These are phyloP conservation scores for Podospora conica DNA, from an alignment of 495 filamentous ascomycete species.

Conservation along the genomic window DNA sequence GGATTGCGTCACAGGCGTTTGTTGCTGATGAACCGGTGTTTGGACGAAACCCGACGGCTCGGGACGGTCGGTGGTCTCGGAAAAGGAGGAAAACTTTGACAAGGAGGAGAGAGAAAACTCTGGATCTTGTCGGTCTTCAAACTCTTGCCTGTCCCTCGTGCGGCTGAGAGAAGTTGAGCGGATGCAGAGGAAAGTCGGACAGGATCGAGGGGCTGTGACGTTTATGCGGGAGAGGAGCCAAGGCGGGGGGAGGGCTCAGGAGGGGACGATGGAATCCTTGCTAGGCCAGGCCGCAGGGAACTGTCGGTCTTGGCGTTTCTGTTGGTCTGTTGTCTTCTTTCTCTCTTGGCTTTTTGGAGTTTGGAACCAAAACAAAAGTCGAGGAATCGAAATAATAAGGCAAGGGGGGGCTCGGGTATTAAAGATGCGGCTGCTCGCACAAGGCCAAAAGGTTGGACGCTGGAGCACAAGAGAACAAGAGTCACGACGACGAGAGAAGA, in stretches of 20 bases:
- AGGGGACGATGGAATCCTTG: neutral
- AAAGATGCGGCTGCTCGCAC: neutral
- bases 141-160: neutral
- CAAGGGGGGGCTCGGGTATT: neutral
- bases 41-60: neutral
- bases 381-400: neutral
- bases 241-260: neutral
- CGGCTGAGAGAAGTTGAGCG: neutral
- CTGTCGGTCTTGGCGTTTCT: neutral
- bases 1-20: constrained; percentile 8
- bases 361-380: neutral
- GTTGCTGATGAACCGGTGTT: neutral
- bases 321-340: neutral
- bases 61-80: neutral
- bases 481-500: neutral
- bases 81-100: neutral
- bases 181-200: constrained; percentile 1
- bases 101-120: neutral
- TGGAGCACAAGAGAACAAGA: neutral
- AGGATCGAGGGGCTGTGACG: constrained; percentile 12
- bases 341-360: neutral
- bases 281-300: neutral
- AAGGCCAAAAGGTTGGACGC: neutral
- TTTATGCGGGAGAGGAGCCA: constrained; percentile 7
- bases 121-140: neutral